Percentiles rank a stretch among this genome's conserved stretches.
Conservation (phyloP, 2,329 filamentous ascomycete species). For the Chaetothyriales sp. region DNA sequence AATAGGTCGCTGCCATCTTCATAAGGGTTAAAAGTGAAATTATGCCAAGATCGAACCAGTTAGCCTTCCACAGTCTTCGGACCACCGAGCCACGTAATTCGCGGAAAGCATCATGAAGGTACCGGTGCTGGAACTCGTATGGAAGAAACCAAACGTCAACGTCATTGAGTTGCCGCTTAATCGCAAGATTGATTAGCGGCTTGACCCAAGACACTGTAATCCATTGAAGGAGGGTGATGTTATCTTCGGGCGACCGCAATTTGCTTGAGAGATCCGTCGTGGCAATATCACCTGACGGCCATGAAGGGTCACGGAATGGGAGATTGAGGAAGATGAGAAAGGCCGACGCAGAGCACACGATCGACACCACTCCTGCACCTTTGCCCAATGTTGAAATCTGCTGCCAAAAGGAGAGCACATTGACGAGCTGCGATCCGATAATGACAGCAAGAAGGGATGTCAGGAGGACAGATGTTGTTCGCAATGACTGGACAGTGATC, state of each 20-base stretch:
- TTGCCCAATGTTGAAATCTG: neutral
- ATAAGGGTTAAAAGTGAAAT: slow-evolving; percentile 51
- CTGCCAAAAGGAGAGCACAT: neutral
- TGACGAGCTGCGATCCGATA: neutral
- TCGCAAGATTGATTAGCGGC: slow-evolving; percentile 55
- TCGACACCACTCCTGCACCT: too few relatives aligned
- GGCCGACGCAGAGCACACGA: neutral
- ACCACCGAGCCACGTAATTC: slow-evolving; percentile 61
- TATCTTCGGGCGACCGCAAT: slow-evolving; percentile 66
- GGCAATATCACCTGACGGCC: slow-evolving; percentile 46
- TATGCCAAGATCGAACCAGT: slow-evolving; percentile 64
- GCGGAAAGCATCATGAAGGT: slow-evolving; percentile 61
- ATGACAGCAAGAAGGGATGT: neutral
- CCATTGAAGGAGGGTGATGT: slow-evolving; percentile 66
- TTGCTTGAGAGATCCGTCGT: slow-evolving; percentile 40
- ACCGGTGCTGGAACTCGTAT: slow-evolving; percentile 67
- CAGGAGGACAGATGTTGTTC: neutral
- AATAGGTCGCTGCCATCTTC: slow-evolving; percentile 45
- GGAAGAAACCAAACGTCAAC: slow-evolving; percentile 71
- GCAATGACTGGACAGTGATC: neutral
- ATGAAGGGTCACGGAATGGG: slow-evolving; percentile 51
- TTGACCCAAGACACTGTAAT: slow-evolving; percentile 74
- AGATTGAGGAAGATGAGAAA: slow-evolving; percentile 48
- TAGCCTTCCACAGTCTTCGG: slow-evolving; percentile 55
- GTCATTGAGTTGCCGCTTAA: slow-evolving; percentile 53